Evolutionary conservation across 2,329 filamentous ascomycete genomes (phyloP).

Genomic region (Apiospora marii): DNA sequence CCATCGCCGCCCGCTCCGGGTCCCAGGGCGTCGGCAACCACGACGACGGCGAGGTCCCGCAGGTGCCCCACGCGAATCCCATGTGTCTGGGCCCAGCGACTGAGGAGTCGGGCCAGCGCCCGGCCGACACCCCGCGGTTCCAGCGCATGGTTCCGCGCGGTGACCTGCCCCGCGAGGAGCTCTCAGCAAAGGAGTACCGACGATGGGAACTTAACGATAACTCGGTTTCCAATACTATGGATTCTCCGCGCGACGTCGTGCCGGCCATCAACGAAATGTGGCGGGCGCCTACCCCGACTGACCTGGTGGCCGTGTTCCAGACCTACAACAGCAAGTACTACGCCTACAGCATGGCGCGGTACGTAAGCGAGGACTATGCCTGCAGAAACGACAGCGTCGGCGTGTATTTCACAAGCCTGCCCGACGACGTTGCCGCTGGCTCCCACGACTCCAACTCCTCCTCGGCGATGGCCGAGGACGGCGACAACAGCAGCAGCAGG

Average conservation of each 20-base stretch:
- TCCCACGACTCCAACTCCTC: too few relatives aligned
- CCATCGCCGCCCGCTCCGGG: neutral
- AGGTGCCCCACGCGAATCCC: neutral
- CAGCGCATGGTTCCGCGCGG: neutral
- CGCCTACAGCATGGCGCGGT: neutral
- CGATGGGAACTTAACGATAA: neutral
- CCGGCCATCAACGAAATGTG: neutral
- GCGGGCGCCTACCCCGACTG: neutral
- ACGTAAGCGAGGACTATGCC: neutral
- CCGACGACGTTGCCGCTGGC: too few relatives aligned
- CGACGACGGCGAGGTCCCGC: neutral
- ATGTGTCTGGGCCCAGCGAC: neutral
- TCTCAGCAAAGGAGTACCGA: neutral
- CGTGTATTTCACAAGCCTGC: neutral
- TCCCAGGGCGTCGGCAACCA: neutral
- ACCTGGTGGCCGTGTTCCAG: neutral
- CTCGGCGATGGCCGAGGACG: neutral
- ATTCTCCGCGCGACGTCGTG: neutral
- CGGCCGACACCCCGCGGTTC: constrained; percentile 11
- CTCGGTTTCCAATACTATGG: too few relatives aligned
- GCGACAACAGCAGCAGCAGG: neutral
- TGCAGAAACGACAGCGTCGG: neutral
- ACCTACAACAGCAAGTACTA: neutral
- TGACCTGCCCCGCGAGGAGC: neutral
- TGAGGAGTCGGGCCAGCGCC: neutral